Conservation (phyloP, 140 eudicot species). For the Bidens hawaiensis region DNA sequence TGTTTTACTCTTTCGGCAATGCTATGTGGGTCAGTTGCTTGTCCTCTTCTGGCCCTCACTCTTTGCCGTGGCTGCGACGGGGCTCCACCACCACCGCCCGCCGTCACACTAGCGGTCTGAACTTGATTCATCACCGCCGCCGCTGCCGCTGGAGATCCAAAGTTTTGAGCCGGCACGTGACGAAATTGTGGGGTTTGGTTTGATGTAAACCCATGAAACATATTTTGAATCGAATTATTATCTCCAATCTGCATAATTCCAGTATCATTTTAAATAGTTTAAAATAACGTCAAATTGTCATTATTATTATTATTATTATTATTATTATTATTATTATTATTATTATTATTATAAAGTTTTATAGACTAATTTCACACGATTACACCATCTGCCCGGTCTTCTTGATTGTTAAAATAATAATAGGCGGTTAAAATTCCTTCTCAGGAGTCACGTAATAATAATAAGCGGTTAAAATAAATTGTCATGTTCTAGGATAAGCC, state of each 20-base stretch:
- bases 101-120: slow-evolving; percentile 19
- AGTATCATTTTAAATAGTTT: no score
- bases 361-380: no score
- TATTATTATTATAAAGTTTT: no score
- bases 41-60: slow-evolving; percentile 94
- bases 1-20: slow-evolving; percentile 81
- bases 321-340: no score
- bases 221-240: slow-evolving; percentile 59
- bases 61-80: slow-evolving; percentile 71
- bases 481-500: no score
- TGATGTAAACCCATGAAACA: slow-evolving; percentile 56
- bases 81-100: slow-evolving; percentile 42
- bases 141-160: slow-evolving; percentile 37
- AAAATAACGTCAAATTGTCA: no score
- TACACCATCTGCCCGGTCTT: no score
- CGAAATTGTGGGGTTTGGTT: slow-evolving; percentile 60
- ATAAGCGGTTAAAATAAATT: no score
- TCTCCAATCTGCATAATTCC: slow-evolving; percentile 37
- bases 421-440: no score
- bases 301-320: no score
- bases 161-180: slow-evolving; percentile 47
- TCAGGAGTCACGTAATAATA: no score
- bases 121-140: slow-evolving; percentile 41
- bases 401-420: no score
- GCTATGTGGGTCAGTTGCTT: slow-evolving; percentile 97